Base-by-base conservation (phyloP, 805 yeast genomes). In the Blastobotrys americana region DNA sequence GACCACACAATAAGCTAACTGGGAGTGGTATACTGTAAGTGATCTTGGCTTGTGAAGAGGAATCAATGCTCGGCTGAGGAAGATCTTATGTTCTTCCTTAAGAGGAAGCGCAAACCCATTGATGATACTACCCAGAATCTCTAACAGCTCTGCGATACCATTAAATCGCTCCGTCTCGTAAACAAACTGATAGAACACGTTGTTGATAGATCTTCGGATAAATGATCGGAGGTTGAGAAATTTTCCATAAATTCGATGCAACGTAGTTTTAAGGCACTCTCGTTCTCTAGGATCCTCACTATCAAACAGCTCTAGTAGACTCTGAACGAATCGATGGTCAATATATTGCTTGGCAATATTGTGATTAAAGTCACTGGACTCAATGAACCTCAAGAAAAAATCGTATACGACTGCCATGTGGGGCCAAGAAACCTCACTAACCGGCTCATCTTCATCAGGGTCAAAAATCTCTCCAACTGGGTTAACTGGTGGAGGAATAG, bases 361-460 rank as follows among this genome's bases (percentile, higher is more conserved):
- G 60, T 89, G 96, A 60, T 86, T 85, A 65, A 93, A 90, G 66
- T 89, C 97, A 2, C 95, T 94, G 52, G 90, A 80, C 67, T 93
- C 97, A 43, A 93, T 82, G 65, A 93, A 90, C 57, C 95, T 72
- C 48, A 93, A 69, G 61, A 93, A 90, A 58, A 93, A 87, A 64
- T 93, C 97, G 68, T 93, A 93, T 25, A 89, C 95, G 36, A 88
- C 76, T 65, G 87, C 95, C 97, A 93, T 93, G 63, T 93, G 98
- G 9, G 97, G 96, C 98, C 98, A 93, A 6, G 97, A 89, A 51
- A 90, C 77, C 63, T 93, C 97, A 56, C 80, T 79, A 33, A 93
- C 95, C 2, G 97, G 97, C 66, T 93, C 98, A 68, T 93, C 98
- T 67, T 93, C 98, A 66, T 93, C 98, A 1, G 98, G 98, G 58